Conservation (phyloP, 2,329 filamentous ascomycete genomes). For the Xylariaceae sp. region DNA sequence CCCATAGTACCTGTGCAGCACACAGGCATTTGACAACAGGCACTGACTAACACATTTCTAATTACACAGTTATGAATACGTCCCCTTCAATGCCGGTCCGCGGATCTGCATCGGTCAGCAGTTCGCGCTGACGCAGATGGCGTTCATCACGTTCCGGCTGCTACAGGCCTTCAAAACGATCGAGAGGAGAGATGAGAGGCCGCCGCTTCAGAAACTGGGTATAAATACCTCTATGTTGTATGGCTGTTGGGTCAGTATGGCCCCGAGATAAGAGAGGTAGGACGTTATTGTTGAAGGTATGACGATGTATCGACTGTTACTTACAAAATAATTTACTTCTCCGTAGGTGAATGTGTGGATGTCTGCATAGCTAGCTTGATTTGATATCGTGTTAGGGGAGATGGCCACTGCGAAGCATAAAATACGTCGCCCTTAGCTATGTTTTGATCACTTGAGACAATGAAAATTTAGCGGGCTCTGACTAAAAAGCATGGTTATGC, state of each 20-base stretch:
- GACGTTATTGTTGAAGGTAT: not conserved
- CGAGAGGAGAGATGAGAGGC: conserved; percentile 32
- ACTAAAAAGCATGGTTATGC: not conserved
- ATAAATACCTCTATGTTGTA: conserved; percentile 35
- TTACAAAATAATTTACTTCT: not conserved
- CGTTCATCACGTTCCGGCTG: conserved; percentile 35
- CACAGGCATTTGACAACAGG: not conserved
- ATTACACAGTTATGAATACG: conserved; percentile 36
- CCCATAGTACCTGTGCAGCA: not conserved
- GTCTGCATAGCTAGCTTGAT: not conserved
- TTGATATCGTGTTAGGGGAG: not conserved
- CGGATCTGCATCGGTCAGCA: conserved; percentile 45
- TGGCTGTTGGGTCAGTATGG: conserved; percentile 36
- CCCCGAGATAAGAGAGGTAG: conserved; percentile 10
- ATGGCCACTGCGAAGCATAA: not conserved
- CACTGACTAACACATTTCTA: not conserved
- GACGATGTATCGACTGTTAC: not conserved
- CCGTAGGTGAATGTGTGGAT: not conserved
- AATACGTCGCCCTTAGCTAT: too few species aligned
- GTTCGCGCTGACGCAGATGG: conserved; percentile 39
- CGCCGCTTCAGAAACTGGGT: conserved; percentile 32
- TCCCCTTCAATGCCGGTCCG: conserved; percentile 44
- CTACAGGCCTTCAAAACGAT: conserved; percentile 36
- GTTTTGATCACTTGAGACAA: too few species aligned
- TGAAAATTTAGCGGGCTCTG: not conserved